Evolutionary conservation across 495 filamentous ascomycete species (phyloP), one percentile per base, ranked within the genome.

Genomic region (Xylaria sp.): DNA sequence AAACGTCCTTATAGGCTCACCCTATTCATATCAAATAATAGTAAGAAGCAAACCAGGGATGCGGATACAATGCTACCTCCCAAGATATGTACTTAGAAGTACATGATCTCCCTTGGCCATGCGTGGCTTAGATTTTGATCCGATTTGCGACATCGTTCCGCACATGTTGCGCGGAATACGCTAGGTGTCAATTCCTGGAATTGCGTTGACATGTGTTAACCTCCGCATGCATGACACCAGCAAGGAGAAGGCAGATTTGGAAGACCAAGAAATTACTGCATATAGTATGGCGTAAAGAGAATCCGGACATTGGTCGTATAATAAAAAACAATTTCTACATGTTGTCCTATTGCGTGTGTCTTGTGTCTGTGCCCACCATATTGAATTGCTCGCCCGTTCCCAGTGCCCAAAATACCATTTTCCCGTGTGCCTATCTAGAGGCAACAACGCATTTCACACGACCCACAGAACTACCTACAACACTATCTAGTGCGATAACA

Each of bases 261-360:
- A 31, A 41, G 26, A 33, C 21, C 8, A 17, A 70, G n/a, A 31
- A 33, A 46, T 7, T 17, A n/a, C 41, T 62, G 57, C 67, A 52
- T 69, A 50, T 63, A 19, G 58, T 62, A 61, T 69, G 43, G 67
- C 67, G 58, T 69, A 48, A 46, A 61, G 35, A 58, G 66, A 55
- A 53, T n/a, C 6, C 63, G 29, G 48, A n/a, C 17, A 21, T 37
- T 59, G 11, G 66, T 21, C 52, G n/a, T 58, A 58, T 57, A 68
- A 68, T 68, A 68, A 21, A 15, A 58, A 58, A 68, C 17, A 17
- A 29, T 3, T 44, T 29, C 24, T 41, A 29, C 52, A 2, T 68
- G 19, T 44, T n/a, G 4, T 58, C n/a, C 11, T 43, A 21, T n/a
- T 24, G 9, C 12, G 24, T 58, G 7, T 65, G 5, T 31, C 0